Evolutionary conservation across 306 rosid genomes (phyloP), one percentile per base, ranked within the genome.

Genomic region (Benincasa hispida): DNA sequence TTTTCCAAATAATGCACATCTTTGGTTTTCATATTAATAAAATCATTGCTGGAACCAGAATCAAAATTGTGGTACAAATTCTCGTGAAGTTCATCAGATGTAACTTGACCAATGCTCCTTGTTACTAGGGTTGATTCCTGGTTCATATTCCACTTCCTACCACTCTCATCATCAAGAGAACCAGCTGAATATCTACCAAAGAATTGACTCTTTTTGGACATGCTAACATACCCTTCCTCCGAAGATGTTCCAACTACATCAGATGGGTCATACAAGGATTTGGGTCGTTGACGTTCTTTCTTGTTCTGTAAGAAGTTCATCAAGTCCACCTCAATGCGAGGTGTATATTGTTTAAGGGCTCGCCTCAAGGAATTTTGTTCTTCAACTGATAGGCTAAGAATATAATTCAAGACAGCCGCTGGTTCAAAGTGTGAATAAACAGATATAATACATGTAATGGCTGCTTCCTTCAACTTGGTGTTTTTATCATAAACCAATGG

Each of bases 241-340:
- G 93, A 90, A 54, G 98, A 92, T 84, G 98, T 84, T 83, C 97
- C 99, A 72, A 89, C 91, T 72, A 79, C 87, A 89, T 95, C 99
- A 78, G 92, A 90, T 50, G 90, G 87, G 78, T 95, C 99, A 82
- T 89, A 95, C 35, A 88, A 92, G 78, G 93, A 85, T 84, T 95
- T 95, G 1, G 77, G 32, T 28, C 99, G 93, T 47, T 91, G 97
- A 22, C 97, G 83, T 83, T 92, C 99, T 83, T 90, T 95, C 97
- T 91, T 95, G 84, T 69, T 95, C 88, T 95, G 99, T 87, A 95
- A 79, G 82, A 86, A 91, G 91, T 83, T 95, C 87, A 95, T 88
- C 27, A 95, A 84, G 83, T 95, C 99, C 57, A 95, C 99, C 85
- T 95, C 99, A 78, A 95, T 95, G 75, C 99, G 99, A 85, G 99